Conservation (phyloP, 2,329 filamentous ascomycete genomes). For the Diaporthe sp. region DNA sequence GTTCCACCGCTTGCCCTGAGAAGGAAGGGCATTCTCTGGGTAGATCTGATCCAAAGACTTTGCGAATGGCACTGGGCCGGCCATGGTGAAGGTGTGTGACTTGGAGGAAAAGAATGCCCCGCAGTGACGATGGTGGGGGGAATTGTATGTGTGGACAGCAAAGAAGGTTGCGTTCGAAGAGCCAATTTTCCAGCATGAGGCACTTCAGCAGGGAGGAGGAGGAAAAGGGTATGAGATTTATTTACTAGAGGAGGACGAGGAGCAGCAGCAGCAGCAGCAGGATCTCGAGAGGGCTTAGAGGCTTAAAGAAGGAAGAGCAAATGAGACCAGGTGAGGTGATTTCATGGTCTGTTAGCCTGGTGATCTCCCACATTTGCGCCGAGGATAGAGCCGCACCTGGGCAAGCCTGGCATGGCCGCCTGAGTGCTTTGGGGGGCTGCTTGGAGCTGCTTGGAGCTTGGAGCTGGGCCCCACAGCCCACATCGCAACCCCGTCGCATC, state of each 20-base stretch:
- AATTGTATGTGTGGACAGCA: not conserved
- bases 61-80: constrained; percentile 77
- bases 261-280: not conserved
- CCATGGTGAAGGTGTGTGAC: constrained; percentile 54
- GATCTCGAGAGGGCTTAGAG: no score
- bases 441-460: not conserved
- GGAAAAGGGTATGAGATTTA: not conserved
- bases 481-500: not conserved
- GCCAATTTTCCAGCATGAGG: not conserved
- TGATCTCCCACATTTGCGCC: constrained; percentile 32
- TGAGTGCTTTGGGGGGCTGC: not conserved
- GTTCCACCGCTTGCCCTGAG: constrained; percentile 82
- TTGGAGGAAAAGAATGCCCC: not conserved
- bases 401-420: not conserved
- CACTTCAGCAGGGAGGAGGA: not conserved
- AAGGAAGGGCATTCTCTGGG: constrained; percentile 75
- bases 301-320: no score
- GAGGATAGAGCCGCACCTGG: constrained; percentile 29
- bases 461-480: constrained; percentile 2
- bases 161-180: not conserved
- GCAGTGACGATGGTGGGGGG: not conserved
- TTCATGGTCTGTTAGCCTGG: constrained; percentile 28
- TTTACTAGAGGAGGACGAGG: not conserved
- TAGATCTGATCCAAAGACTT: constrained; percentile 86
- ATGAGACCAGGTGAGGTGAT: constrained; percentile 29